phyloP scores from a whole-genome alignment of 2,329 filamentous ascomycete genomes.

The Chaetomium sp. region DNA sequence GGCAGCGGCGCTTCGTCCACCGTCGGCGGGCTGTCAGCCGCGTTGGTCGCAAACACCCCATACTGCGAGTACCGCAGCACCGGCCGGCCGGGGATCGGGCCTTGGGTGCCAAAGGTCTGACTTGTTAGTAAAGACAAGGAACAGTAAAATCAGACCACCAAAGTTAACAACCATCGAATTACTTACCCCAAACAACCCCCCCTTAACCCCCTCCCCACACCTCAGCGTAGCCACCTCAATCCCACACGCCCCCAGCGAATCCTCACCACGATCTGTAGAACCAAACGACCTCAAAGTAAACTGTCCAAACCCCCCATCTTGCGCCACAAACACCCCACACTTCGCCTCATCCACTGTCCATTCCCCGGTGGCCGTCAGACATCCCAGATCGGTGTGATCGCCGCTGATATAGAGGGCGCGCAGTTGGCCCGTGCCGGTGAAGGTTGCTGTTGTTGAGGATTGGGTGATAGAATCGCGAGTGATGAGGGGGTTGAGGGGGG shows the following conservation, averaged over 20 bases:
- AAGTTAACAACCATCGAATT: not conserved
- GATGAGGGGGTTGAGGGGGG: too few relatives aligned
- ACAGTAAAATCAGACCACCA: not conserved
- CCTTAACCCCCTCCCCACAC: conserved; percentile 1
- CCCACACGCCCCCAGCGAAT: not conserved
- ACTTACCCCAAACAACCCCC: conserved; percentile 5
- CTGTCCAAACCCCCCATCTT: not conserved
- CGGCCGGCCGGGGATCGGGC: not conserved
- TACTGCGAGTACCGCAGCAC: conserved; percentile 10
- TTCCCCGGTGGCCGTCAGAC: conserved; percentile 10
- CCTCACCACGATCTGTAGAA: too few relatives aligned
- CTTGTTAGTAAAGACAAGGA: not conserved
- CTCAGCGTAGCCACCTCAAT: conserved; percentile 4
- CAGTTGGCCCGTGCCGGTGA: conserved; percentile 13
- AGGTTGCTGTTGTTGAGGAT: not conserved
- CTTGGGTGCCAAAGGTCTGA: conserved; percentile 3
- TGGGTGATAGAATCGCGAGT: too few relatives aligned
- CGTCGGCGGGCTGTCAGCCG: conserved; percentile 4
- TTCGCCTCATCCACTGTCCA: conserved; percentile 12
- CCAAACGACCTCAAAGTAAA: not conserved
- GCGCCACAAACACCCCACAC: conserved; percentile 8
- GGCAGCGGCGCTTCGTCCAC: not conserved
- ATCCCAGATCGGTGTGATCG: conserved; percentile 11
- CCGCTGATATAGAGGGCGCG: conserved; percentile 6
- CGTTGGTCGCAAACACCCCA: conserved; percentile 5